Percentiles rank a stretch among this genome's conserved stretches.
Evolutionary conservation across 192 early-diverging fungal species (phyloP).

Genomic region (Mortierella hygrophila): DNA sequence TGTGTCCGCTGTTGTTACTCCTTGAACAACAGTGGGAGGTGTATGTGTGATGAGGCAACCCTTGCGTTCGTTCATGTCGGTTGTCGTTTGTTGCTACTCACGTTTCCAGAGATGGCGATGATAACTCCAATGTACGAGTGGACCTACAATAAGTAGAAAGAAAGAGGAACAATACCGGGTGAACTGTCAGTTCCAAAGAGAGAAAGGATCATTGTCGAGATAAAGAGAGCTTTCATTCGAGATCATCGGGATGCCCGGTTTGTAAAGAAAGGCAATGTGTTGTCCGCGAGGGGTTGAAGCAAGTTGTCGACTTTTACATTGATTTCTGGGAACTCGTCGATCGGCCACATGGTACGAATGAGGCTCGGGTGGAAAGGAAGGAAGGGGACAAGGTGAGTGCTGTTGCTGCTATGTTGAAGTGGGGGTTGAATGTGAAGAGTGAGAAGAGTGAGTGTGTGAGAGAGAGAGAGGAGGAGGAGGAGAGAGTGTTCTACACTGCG

Average conservation of each 20-base stretch:
- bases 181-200: not conserved
- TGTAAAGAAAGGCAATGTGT: not conserved
- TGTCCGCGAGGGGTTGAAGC: not conserved
- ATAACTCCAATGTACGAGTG: constrained; percentile 73
- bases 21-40: not conserved
- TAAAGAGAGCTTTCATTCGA: not conserved
- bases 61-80: not conserved
- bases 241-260: not conserved
- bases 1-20: too few relatives aligned
- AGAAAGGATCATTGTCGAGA: not conserved
- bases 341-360: constrained; percentile 46
- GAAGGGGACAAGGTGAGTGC: too few relatives aligned
- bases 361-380: not conserved
- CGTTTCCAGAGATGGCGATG: constrained; percentile 74
- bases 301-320: constrained; percentile 23
- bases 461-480: not conserved
- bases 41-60: not conserved
- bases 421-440: too few relatives aligned
- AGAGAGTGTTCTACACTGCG: constrained; percentile 1
- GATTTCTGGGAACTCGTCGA: constrained; percentile 57
- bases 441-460: too few relatives aligned
- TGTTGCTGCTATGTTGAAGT: not conserved
- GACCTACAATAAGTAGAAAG: constrained; percentile 32
- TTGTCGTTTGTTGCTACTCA: constrained; percentile 33
- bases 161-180: not conserved